Conservation (phyloP, 1,139 yeast species). For the Suhomyces bokatorum region DNA sequence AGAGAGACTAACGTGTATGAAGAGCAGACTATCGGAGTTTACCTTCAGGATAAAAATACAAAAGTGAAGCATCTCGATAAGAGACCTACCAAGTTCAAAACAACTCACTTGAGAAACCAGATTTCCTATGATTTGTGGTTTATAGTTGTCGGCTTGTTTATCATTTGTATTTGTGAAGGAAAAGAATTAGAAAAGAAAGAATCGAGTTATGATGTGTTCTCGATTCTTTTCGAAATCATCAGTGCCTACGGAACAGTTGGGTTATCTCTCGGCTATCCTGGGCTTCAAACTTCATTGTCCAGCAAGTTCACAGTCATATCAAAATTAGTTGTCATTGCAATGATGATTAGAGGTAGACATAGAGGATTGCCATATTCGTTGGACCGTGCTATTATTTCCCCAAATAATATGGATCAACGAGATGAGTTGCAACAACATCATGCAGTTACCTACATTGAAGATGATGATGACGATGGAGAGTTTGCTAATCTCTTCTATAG, state of each 20-base stretch:
- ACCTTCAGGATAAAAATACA: slow-evolving; percentile 47
- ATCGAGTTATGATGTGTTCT: slow-evolving; percentile 64
- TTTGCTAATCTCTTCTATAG: slow-evolving; percentile 9
- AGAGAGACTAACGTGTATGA: slow-evolving; percentile 97
- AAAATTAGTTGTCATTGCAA: slow-evolving; percentile 80
- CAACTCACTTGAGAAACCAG: slow-evolving; percentile 91
- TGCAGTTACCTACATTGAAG: slow-evolving; percentile 30
- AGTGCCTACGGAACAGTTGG: slow-evolving; percentile 98
- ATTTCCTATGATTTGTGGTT: slow-evolving; percentile 95
- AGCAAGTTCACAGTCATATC: slow-evolving; percentile 72
- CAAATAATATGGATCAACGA: slow-evolving; percentile 66
- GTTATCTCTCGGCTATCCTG: slow-evolving; percentile 78
- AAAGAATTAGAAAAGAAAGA: slow-evolving; percentile 49
- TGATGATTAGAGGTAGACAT: slow-evolving; percentile 93
- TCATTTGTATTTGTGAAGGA: slow-evolving; percentile 86
- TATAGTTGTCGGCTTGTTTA: slow-evolving; percentile 78
- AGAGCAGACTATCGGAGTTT: slow-evolving; percentile 90
- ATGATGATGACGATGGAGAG: slow-evolving; percentile 23
- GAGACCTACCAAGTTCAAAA: slow-evolving; percentile 63
- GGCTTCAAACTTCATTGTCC: slow-evolving; percentile 64
- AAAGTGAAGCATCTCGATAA: slow-evolving; percentile 28
- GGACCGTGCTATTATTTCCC: slow-evolving; percentile 91
- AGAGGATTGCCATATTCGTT: slow-evolving; percentile 94
- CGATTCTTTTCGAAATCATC: slow-evolving; percentile 79
- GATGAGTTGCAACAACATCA: slow-evolving; percentile 69